A percentile compares a stretch with the other conserved stretches of the same genome.
Conservation (phyloP, 805 yeast genomes). For the Spathaspora sp. region DNA sequence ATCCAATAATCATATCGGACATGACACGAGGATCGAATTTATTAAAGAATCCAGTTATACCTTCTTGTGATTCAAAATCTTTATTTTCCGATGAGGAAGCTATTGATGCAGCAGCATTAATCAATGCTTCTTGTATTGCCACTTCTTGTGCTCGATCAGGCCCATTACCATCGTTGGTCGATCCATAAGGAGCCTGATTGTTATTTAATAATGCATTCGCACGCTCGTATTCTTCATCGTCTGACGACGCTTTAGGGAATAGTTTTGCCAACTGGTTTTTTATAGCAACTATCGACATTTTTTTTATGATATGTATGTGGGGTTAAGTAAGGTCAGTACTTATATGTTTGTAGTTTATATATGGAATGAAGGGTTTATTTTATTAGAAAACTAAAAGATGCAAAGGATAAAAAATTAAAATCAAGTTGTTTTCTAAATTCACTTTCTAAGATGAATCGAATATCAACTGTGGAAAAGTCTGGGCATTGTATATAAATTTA, state of each 20-base stretch:
- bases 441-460: too few relatives aligned
- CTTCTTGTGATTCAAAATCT: slow-evolving; percentile 21
- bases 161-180: slow-evolving; percentile 18
- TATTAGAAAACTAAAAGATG: neutral
- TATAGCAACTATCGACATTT: slow-evolving; percentile 30
- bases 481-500: neutral
- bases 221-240: slow-evolving; percentile 28
- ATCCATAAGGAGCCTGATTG: slow-evolving; percentile 35
- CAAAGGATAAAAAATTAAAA: neutral
- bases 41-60: slow-evolving; percentile 35
- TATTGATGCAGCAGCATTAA: slow-evolving; percentile 24
- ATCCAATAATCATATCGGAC: slow-evolving; percentile 90
- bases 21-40: slow-evolving; percentile 85
- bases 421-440: neutral
- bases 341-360: neutral
- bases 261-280: slow-evolving; percentile 32
- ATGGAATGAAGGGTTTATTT: neutral
- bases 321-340: neutral
- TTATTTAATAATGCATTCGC: slow-evolving; percentile 29
- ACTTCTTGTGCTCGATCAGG: slow-evolving; percentile 31
- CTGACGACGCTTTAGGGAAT: slow-evolving; percentile 14
- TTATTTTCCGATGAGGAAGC: slow-evolving; percentile 14
- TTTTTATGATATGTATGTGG: slow-evolving; percentile 4
- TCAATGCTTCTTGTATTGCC: slow-evolving; percentile 34
- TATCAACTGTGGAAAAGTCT: neutral